Conservation (phyloP, 2,329 filamentous ascomycete species). For the Diaporthe sp. region DNA sequence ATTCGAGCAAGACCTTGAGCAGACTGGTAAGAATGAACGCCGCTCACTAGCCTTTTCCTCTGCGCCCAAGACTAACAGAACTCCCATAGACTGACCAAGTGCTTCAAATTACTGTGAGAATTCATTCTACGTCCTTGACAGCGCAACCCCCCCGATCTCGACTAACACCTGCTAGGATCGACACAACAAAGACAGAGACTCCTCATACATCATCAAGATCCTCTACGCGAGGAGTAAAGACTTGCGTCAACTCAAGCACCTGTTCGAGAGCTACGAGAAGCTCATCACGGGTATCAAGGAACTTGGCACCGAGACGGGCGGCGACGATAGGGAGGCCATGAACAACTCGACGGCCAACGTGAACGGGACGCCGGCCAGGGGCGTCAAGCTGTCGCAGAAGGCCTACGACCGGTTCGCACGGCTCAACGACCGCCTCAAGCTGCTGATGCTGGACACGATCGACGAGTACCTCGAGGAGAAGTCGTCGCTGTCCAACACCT, state of each 20-base stretch:
- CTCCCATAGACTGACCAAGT: constrained; percentile 49
- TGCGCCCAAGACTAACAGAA: not conserved
- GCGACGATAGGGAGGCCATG: constrained; percentile 32
- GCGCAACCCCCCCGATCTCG: constrained; percentile 2
- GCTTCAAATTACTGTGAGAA: constrained; percentile 51
- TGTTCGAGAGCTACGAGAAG: constrained; percentile 71
- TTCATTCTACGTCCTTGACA: not conserved
- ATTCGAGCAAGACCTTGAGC: constrained; percentile 59
- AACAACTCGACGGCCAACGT: constrained; percentile 13
- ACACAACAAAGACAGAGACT: constrained; percentile 52
- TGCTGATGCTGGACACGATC: constrained; percentile 73
- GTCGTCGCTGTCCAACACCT: constrained; percentile 76
- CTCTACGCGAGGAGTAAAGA: constrained; percentile 72
- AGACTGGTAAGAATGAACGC: constrained; percentile 55
- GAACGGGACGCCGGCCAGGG: constrained; percentile 1
- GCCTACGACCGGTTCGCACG: constrained; percentile 70
- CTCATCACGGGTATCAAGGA: constrained; percentile 70
- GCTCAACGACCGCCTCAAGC: constrained; percentile 68
- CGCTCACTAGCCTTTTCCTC: not conserved
- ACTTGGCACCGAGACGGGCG: constrained; percentile 50
- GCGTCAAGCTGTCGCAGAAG: constrained; percentile 54
- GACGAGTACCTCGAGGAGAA: constrained; percentile 77
- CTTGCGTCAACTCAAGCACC: constrained; percentile 69
- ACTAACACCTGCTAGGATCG: constrained; percentile 35
- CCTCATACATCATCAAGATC: constrained; percentile 66